Conservation (phyloP, 129 eudicot species). For the Flaveria linearis region DNA sequence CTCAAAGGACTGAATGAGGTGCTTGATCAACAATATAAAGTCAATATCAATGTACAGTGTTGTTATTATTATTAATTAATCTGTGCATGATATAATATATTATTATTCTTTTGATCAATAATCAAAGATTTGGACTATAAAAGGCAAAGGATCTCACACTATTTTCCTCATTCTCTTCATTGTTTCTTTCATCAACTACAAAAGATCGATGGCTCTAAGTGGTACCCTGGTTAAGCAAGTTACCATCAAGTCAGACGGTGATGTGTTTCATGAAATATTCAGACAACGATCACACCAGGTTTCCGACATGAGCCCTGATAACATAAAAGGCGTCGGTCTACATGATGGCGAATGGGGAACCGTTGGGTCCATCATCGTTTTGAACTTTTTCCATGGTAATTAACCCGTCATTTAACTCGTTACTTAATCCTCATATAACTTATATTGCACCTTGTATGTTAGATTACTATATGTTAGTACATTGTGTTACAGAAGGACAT, state of each 20-base stretch:
- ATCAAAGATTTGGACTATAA: background rate
- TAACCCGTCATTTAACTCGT: background rate
- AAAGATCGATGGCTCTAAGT: background rate
- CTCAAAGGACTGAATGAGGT: background rate
- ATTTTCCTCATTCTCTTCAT: background rate
- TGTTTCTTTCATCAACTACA: background rate
- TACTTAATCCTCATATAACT: background rate
- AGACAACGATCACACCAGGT: slow-evolving; percentile 42
- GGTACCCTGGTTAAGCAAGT: slow-evolving; percentile 32
- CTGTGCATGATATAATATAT: background rate
- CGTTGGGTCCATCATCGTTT: slow-evolving; percentile 14
- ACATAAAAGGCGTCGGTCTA: slow-evolving; percentile 29
- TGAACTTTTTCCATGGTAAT: slow-evolving; percentile 26
- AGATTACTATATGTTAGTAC: no score
- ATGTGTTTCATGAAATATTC: slow-evolving; percentile 46
- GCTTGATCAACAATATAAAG: background rate
- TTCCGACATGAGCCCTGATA: slow-evolving; percentile 38
- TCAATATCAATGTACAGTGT: background rate
- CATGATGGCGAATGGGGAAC: slow-evolving; percentile 56
- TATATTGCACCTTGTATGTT: background rate
- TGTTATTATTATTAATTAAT: background rate
- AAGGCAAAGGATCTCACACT: background rate
- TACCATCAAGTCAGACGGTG: slow-evolving; percentile 40
- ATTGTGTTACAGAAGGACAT: no score
- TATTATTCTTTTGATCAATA: background rate